phyloP scores from a whole-genome alignment of 2,329 filamentous ascomycete genomes.

The Diaporthe longicolla region DNA sequence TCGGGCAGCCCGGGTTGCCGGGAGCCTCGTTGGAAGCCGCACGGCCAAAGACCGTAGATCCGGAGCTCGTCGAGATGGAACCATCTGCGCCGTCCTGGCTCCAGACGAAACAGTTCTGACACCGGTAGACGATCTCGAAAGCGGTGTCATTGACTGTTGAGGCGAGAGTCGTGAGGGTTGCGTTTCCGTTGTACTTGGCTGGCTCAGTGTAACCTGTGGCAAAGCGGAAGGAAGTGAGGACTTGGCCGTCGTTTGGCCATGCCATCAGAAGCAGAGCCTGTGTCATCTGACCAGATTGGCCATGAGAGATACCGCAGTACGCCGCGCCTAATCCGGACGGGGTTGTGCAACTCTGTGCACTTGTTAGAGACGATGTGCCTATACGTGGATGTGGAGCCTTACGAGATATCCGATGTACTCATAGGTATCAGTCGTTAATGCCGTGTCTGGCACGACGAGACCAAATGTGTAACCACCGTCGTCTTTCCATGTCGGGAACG shows the following conservation, averaged over 20 bases:
- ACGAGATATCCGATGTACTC: conserved; percentile 40
- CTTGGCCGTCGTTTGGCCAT: conserved; percentile 62
- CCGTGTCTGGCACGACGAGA: conserved; percentile 49
- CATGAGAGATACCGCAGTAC: conserved; percentile 37
- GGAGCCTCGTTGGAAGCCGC: conserved; percentile 60
- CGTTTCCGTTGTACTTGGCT: conserved; percentile 69
- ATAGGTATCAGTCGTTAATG: conserved; percentile 51
- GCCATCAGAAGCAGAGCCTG: conserved; percentile 66
- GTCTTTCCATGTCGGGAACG: conserved; percentile 63
- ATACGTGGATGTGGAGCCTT: background rate
- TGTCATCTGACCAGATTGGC: conserved; percentile 64
- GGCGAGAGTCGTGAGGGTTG: conserved; percentile 67
- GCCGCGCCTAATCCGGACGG: conserved; percentile 31
- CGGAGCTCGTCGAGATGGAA: conserved; percentile 49
- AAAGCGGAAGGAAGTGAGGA: conserved; percentile 67
- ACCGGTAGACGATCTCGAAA: conserved; percentile 70
- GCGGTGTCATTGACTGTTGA: conserved; percentile 67
- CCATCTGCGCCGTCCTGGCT: conserved; percentile 59
- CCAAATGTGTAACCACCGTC: conserved; percentile 38
- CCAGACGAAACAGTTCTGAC: conserved; percentile 66
- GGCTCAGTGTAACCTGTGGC: conserved; percentile 68
- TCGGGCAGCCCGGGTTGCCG: conserved; percentile 52
- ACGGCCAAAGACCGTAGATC: conserved; percentile 61
- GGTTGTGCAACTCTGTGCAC: conserved; percentile 33
- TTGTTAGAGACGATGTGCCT: background rate